Base-by-base conservation (phyloP, 192 early-diverging fungal genomes). In the Obelidium mucronatum region DNA sequence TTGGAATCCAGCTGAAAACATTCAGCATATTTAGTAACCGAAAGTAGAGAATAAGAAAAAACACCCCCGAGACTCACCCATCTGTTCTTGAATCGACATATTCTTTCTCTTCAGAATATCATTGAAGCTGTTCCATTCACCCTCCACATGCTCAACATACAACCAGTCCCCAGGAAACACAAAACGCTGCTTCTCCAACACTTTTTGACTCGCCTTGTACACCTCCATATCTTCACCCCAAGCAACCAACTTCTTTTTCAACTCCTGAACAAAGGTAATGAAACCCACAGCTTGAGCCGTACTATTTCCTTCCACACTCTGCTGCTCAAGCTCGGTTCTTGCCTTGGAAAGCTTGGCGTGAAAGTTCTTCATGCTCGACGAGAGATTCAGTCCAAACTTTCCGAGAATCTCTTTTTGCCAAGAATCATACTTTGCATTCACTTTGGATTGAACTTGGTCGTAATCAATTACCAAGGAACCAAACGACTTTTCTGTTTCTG, bases 351-450 rank as follows among this genome's bases (percentile, higher is more conserved):
- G 88, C 0, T 81, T 82, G 34, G 85, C 77, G 77, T 94, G 90
- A 79, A 97, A 93, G 36, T 90, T 87, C 51, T 90, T 88, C 92
- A 98, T 98, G 35, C 91, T 89, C 22, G 82, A 80, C 26, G 90
- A 90, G 22, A 99, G 83, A 76, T 91, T 92, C 61, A 77, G 81
- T 3, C 95, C 97, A 79, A 98, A 99, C 65, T 90, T 91, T 83
- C 93, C 93, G 40, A 97, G 87, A 26, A 99, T 92, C 76, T 99
- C 98, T 36, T 91, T 88, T 79, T 99, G 98, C 98, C 97, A 99
- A 69, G 84, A 88, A 75, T 99, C 98, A 86, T 99, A 99, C 78
- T 97, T 96, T 51, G 91, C 89, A 63, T 97, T 99, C 61, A 99
- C 96, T 79, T 98, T 99, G 60, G 90, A 88, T 81, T 99, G 98